Evolutionary conservation across 2,329 filamentous ascomycete genomes (phyloP), one percentile per base, ranked within the genome.

Genomic region (Lachnellula willkommii): DNA sequence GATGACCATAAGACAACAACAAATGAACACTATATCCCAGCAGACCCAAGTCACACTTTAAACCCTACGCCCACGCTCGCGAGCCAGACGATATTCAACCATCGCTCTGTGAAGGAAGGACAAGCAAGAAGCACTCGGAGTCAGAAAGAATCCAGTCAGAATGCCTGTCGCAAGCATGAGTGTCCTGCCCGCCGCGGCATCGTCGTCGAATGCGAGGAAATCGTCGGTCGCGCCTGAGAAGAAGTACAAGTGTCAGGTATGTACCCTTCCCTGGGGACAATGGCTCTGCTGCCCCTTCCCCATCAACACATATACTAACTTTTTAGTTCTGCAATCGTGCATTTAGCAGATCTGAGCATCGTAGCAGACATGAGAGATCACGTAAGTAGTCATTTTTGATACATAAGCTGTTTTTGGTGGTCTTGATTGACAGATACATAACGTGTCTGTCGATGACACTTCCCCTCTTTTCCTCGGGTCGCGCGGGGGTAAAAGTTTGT

Each of bases 321-420:
- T 28, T 28, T 28, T 28, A 28, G 79, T 97, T 96, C 75, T 97
- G 94, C 79, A 92, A 92, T 76, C 84, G 94, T 74, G 94, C 94
- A 62, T 99, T 99, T 74, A 96, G 92, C 77, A 83, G 94, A 73
- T 96, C 91, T 74, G 94, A 99, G 75, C 94, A 99, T 75, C 85
- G 94, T 68, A 96, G 91, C 76, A 83, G 94, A 75, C 94, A 99
- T 75, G 94, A 99, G 77, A 84, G 94, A 77, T 96, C 91, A 73
- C 94, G 94, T 97, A 94, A 80, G 93, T 93, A 60, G 54, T 1
- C 7, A 28, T 32, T 47, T 14, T 47, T 59, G 48, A 57, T 57
- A 50, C 57, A 24, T 24, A 24, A 24, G 22, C 22, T 24, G 22
- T 50, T 49, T 55, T 47, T 26, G 37, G 50, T 43, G 36, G 12